Evolutionary conservation across 140 eudicot genomes (phyloP).

Genomic region (Senecio squalidus): DNA sequence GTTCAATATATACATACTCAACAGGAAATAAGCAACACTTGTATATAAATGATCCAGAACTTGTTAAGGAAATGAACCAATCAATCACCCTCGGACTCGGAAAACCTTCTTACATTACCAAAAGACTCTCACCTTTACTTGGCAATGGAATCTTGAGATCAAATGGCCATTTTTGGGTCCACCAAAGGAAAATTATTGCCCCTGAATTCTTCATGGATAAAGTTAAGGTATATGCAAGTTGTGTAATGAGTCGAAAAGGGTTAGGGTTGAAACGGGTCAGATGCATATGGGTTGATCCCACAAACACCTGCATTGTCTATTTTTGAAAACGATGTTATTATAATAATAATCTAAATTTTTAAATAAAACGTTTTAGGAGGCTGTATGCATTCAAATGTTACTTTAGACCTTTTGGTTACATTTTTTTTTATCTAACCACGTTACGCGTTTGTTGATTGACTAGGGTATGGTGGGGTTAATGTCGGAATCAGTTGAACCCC

Average conservation of each 20-base stretch:
- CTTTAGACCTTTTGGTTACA: too few relatives aligned
- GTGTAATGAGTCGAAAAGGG: too few relatives aligned
- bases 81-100: constrained; percentile 61
- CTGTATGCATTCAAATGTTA: too few relatives aligned
- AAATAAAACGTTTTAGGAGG: too few relatives aligned
- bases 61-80: constrained; percentile 86
- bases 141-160: constrained; percentile 91
- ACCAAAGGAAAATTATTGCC: constrained; percentile 80
- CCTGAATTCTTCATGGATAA: constrained; percentile 93
- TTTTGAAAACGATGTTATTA: too few relatives aligned
- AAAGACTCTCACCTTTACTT: constrained; percentile 78
- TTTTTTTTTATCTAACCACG: too few relatives aligned
- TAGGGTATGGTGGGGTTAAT: constrained; percentile 84
- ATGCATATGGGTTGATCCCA: too few relatives aligned
- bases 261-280: too few relatives aligned
- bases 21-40: constrained; percentile 81
- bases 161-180: constrained; percentile 76
- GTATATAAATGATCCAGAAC: constrained; percentile 68
- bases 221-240: constrained; percentile 55
- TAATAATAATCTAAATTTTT: too few relatives aligned
- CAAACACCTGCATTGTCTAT: neutral
- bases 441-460: constrained; percentile 17
- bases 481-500: constrained; percentile 50
- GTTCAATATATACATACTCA: constrained; percentile 66
- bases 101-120: constrained; percentile 76